Conservation (phyloP, 768 basidiomycete genomes). For the Calocera cornea region DNA sequence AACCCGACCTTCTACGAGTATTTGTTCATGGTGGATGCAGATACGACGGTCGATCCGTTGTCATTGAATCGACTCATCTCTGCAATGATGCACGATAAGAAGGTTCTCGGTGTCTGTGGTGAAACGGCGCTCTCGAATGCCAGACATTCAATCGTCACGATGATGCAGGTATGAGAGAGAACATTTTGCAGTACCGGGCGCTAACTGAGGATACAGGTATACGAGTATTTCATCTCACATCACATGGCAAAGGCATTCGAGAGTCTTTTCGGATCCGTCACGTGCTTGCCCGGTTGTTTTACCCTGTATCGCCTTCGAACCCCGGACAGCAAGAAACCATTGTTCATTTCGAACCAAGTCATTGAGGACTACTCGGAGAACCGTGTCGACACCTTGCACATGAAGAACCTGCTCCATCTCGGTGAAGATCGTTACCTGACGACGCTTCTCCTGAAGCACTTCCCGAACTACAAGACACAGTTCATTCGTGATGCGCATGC, state of each 20-base stretch:
- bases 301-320: constrained; percentile 91
- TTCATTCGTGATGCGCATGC: constrained; percentile 92
- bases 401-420: constrained; percentile 95
- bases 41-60: constrained; percentile 81
- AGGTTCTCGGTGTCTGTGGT: constrained; percentile 85
- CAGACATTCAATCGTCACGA: constrained; percentile 88
- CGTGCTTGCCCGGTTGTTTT: constrained; percentile 98
- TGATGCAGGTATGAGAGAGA: constrained; percentile 65
- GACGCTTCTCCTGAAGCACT: constrained; percentile 88
- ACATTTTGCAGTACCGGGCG: neutral
- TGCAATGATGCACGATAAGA: constrained; percentile 94
- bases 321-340: constrained; percentile 86
- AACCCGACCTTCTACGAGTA: constrained; percentile 99
- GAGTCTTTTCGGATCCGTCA: constrained; percentile 90
- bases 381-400: constrained; percentile 91
- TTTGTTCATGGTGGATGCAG: constrained; percentile 82
- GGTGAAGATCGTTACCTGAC: constrained; percentile 99
- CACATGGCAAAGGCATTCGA: constrained; percentile 99
- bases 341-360: constrained; percentile 82
- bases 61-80: constrained; percentile 86
- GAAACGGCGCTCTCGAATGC: constrained; percentile 88
- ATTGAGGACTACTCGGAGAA: constrained; percentile 91
- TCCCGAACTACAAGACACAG: constrained; percentile 86
- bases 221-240: constrained; percentile 98
- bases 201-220: constrained; percentile 42